These are phyloP conservation scores for Botryotinia globosa DNA, from an alignment of 2,329 filamentous ascomycete genomes.

Conservation along the genomic window DNA sequence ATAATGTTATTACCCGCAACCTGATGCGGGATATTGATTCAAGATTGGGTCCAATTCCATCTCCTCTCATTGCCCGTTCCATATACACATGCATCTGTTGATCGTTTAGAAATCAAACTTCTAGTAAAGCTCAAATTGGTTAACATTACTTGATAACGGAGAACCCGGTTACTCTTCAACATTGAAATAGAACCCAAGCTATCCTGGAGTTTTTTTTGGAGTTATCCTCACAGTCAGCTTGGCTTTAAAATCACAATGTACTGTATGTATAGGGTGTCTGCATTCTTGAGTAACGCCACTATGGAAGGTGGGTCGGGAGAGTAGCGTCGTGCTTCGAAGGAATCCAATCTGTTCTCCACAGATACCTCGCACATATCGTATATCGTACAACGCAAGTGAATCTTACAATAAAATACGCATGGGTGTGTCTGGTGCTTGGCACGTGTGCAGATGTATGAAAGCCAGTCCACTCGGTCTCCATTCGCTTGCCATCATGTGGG, in stretches of 20 bases:
- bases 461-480: background rate
- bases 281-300: conserved; percentile 12
- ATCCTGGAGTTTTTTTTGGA: background rate
- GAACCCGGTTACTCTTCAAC: background rate
- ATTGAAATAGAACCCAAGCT: background rate
- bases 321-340: background rate
- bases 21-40: background rate
- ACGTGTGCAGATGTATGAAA: conserved; percentile 6
- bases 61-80: background rate
- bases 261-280: conserved; percentile 4
- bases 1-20: background rate
- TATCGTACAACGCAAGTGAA: background rate
- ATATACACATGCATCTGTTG: background rate
- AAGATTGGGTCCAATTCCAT: no score
- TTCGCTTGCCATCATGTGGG: conserved; percentile 11
- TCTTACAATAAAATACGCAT: background rate
- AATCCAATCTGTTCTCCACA: background rate
- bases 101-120: background rate
- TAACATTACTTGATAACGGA: background rate
- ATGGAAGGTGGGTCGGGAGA: conserved; percentile 3
- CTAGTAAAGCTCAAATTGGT: background rate
- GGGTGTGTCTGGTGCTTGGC: conserved; percentile 9
- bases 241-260: background rate
- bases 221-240: background rate
- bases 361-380: conserved; percentile 9